Evolutionary conservation across 441 rosid genomes (phyloP).

Genomic region (Melastoma candidum): DNA sequence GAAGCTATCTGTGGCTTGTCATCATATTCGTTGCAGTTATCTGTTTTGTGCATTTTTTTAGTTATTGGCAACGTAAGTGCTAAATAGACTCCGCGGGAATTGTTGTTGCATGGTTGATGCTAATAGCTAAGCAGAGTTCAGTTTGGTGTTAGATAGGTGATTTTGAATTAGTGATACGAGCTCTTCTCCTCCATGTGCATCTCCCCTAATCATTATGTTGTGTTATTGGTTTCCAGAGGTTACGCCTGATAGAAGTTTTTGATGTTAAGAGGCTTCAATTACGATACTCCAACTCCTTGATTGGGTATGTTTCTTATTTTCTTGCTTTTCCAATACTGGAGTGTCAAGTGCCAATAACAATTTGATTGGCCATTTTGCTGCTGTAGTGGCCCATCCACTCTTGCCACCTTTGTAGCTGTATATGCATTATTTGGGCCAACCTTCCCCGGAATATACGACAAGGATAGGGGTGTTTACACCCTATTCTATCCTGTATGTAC

Average conservation of each 20-base stretch:
- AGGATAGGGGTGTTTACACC: conserved; percentile 76
- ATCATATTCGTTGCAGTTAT: too few species aligned
- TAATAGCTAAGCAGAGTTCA: not conserved
- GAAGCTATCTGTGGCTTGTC: too few species aligned
- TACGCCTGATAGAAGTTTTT: conserved; percentile 76
- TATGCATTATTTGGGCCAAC: conserved; percentile 94
- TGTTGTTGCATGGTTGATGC: not conserved
- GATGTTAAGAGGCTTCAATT: conserved; percentile 91
- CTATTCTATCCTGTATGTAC: conserved; percentile 80
- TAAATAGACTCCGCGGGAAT: too few species aligned
- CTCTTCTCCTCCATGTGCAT: too few species aligned
- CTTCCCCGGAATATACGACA: conserved; percentile 87
- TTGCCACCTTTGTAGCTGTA: conserved; percentile 91
- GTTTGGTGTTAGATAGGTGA: not conserved
- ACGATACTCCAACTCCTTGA: conserved; percentile 80
- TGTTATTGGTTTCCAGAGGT: conserved; percentile 38
- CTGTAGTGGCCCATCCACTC: conserved; percentile 68
- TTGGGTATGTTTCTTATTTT: conserved; percentile 46
- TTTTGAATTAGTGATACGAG: not conserved
- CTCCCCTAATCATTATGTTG: not conserved
- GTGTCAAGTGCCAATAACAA: not conserved
- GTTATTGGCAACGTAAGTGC: too few species aligned
- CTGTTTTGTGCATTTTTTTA: too few species aligned
- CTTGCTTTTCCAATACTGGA: not conserved
- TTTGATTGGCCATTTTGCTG: conserved; percentile 13